These are phyloP conservation scores for Neurospora sp. DNA, from an alignment of 495 filamentous ascomycete genomes.

Conservation along the genomic window DNA sequence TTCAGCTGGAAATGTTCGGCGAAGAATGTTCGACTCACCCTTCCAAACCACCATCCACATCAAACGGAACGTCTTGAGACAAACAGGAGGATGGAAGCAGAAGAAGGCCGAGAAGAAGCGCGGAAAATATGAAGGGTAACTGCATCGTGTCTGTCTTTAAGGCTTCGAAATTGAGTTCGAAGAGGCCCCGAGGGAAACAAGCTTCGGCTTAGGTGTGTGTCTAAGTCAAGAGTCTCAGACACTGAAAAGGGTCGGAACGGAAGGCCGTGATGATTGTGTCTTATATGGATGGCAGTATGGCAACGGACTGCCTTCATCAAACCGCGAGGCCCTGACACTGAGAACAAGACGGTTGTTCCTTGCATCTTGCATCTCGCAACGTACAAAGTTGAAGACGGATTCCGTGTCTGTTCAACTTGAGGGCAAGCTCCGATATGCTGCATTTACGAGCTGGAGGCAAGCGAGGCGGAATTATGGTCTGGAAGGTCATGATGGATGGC, in stretches of 20 bases:
- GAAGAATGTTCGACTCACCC: background rate
- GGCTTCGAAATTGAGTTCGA: background rate
- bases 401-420: background rate
- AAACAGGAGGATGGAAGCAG: background rate
- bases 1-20: too few relatives aligned
- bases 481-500: background rate
- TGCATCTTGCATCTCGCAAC: background rate
- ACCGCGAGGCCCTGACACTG: background rate
- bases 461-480: background rate
- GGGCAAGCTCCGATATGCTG: background rate
- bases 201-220: background rate
- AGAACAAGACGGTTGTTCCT: background rate
- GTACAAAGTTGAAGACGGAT: background rate
- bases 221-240: background rate
- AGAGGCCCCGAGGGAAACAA: background rate
- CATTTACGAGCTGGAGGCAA: background rate
- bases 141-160: background rate
- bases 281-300: background rate
- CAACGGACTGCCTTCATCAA: background rate
- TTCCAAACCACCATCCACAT: background rate
- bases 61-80: background rate
- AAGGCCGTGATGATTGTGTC: background rate
- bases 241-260: background rate
- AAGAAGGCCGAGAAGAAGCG: background rate
- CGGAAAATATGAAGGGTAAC: background rate